A percentile compares a stretch with the other conserved stretches of the same genome.
phyloP scores from a whole-genome alignment of 495 filamentous ascomycete genomes.

The Echria macrotheca region DNA sequence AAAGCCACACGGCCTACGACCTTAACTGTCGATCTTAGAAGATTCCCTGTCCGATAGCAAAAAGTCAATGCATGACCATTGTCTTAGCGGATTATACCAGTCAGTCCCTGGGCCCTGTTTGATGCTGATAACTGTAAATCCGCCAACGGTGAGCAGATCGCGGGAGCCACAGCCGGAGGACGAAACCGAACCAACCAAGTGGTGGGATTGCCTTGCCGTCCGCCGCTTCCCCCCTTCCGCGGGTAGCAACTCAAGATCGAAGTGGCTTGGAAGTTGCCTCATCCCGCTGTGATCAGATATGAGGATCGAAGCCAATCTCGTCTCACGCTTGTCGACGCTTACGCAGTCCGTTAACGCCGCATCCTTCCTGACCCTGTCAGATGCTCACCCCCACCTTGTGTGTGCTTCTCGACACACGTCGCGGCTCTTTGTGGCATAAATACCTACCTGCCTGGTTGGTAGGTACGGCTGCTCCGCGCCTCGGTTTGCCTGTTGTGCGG shows the following conservation, averaged over 20 bases:
- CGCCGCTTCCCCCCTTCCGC: too few relatives aligned
- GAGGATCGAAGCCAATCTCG: slow-evolving; percentile 11
- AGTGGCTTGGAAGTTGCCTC: not conserved
- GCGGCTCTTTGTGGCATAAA: too few relatives aligned
- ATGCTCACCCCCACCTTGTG: not conserved
- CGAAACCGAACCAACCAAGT: not conserved
- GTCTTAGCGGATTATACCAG: slow-evolving; percentile 6
- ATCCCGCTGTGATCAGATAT: not conserved
- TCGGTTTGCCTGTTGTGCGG: too few relatives aligned
- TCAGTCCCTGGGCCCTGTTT: slow-evolving; percentile 10
- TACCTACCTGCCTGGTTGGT: too few relatives aligned
- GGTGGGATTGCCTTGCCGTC: not conserved
- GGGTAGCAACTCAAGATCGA: slow-evolving; percentile 2
- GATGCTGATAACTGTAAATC: slow-evolving; percentile 14
- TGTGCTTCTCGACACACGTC: too few relatives aligned
- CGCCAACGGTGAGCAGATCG: slow-evolving; percentile 2
- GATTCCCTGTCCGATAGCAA: slow-evolving; percentile 20
- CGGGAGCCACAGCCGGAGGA: not conserved
- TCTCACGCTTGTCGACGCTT: slow-evolving; percentile 10
- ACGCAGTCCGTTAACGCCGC: too few relatives aligned
- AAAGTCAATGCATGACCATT: slow-evolving; percentile 9
- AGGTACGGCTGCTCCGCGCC: too few relatives aligned
- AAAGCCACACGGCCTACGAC: slow-evolving; percentile 14
- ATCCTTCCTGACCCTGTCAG: too few relatives aligned
- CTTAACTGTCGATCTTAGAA: slow-evolving; percentile 25